phyloP scores from a whole-genome alignment of 441 rosid species.

The Eutrema salsugineum region DNA sequence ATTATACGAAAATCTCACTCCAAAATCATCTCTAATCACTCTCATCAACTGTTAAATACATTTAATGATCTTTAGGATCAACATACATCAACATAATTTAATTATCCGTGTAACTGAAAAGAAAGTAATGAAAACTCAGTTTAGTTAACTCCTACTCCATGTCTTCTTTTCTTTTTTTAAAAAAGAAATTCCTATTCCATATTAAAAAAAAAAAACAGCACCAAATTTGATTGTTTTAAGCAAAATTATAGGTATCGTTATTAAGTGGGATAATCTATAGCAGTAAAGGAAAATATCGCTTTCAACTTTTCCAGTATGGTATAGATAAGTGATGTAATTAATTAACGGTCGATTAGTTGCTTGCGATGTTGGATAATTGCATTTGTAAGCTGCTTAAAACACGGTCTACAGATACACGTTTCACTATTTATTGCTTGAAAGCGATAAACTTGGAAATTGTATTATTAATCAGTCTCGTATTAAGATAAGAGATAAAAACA shows the following conservation, averaged over 20 bases:
- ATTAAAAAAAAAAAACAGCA: too few species aligned
- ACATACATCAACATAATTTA: not conserved
- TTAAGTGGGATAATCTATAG: too few species aligned
- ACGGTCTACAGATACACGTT: not conserved
- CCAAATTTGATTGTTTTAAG: not conserved
- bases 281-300: not conserved
- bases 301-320: not conserved
- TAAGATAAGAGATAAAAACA: not conserved
- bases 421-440: not conserved
- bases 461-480: constrained; percentile 6
- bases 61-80: too few species aligned
- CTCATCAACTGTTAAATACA: too few species aligned
- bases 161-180: too few species aligned
- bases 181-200: too few species aligned
- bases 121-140: not conserved
- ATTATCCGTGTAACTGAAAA: not conserved
- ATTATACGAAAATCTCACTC: too few species aligned
- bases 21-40: too few species aligned
- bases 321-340: not conserved
- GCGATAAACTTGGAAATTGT: not conserved
- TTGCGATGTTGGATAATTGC: not conserved
- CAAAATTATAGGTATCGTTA: not conserved
- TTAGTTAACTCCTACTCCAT: too few species aligned
- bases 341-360: not conserved
- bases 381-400: not conserved